These are phyloP conservation scores for Verticillium albo-atrum DNA, from an alignment of 2,329 filamentous ascomycete species.

Conservation along the genomic window DNA sequence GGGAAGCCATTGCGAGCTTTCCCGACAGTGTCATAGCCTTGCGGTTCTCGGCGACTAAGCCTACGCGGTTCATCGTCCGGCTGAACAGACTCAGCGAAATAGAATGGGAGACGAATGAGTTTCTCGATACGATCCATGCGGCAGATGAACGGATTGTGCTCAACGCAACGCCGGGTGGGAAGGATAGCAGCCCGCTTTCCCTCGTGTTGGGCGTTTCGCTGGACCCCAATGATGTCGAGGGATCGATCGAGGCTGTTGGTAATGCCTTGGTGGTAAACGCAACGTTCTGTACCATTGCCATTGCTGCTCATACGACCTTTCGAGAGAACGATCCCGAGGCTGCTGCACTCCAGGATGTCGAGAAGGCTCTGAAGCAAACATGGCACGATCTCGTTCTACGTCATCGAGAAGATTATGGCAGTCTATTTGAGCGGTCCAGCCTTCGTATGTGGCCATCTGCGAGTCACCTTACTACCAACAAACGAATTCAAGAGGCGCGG, in stretches of 20 bases:
- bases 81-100: conserved; percentile 33
- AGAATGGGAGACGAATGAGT: conserved; percentile 39
- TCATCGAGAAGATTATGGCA: conserved; percentile 15
- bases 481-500: conserved; percentile 9
- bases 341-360: conserved; percentile 20
- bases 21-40: conserved; percentile 11
- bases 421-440: conserved; percentile 15
- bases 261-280: conserved; percentile 30
- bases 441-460: conserved; percentile 19
- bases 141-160: conserved; percentile 23
- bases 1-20: conserved; percentile 15
- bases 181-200: conserved; percentile 24
- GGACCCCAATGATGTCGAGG: conserved; percentile 16
- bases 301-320: conserved; percentile 35
- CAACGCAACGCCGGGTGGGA: conserved; percentile 31
- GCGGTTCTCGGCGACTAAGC: conserved; percentile 11
- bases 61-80: conserved; percentile 18
- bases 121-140: conserved; percentile 29
- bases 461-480: conserved; percentile 12
- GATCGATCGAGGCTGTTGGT: conserved; percentile 22
- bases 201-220: conserved; percentile 23
- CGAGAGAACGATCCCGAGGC: conserved; percentile 21
- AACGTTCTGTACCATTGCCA: conserved; percentile 25
- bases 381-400: conserved; percentile 14
- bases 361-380: conserved; percentile 8